A percentile compares a stretch with the other conserved stretches of the same genome.
phyloP scores from a whole-genome alignment of 106 monocot species.

The Hemerocallis citrina region DNA sequence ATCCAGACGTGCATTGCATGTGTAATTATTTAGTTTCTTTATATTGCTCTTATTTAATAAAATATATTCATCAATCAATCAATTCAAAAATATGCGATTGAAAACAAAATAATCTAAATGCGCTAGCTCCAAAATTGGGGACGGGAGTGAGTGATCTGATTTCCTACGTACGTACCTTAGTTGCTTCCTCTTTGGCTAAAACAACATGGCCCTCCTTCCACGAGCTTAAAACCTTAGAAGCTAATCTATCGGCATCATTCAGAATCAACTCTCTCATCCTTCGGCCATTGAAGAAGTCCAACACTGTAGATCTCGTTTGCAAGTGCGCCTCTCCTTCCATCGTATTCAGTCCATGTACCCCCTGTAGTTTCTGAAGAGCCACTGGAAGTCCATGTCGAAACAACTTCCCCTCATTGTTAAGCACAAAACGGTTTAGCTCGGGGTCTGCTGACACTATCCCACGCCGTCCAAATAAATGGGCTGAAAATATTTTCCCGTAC shows the following conservation, averaged over 20 bases:
- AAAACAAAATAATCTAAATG: neutral
- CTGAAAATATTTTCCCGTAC: constrained; percentile 63
- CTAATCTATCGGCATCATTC: constrained; percentile 46
- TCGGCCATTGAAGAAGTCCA: constrained; percentile 55
- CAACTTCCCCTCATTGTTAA: constrained; percentile 67
- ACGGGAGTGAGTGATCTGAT: too few species aligned
- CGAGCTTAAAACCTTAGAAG: constrained; percentile 26
- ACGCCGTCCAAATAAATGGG: constrained; percentile 55
- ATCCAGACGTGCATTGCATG: too few species aligned
- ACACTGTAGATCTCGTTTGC: constrained; percentile 45
- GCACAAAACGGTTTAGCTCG: constrained; percentile 61
- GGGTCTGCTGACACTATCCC: constrained; percentile 75
- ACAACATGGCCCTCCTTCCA: constrained; percentile 33
- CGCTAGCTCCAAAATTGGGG: too few species aligned
- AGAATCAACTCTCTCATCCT: constrained; percentile 35
- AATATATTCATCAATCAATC: too few species aligned
- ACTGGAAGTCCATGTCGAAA: constrained; percentile 74
- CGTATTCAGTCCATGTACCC: constrained; percentile 72
- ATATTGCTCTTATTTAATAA: too few species aligned
- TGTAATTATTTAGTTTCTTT: too few species aligned
- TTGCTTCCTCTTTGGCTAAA: constrained; percentile 66
- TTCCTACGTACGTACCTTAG: constrained; percentile 65
- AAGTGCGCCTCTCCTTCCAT: constrained; percentile 63
- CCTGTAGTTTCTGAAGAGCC: constrained; percentile 63
- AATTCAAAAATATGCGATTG: too few species aligned